Evolutionary conservation across 306 rosid species (phyloP), one percentile per base, ranked within the genome.

Genomic region (Sophora flavescens): DNA sequence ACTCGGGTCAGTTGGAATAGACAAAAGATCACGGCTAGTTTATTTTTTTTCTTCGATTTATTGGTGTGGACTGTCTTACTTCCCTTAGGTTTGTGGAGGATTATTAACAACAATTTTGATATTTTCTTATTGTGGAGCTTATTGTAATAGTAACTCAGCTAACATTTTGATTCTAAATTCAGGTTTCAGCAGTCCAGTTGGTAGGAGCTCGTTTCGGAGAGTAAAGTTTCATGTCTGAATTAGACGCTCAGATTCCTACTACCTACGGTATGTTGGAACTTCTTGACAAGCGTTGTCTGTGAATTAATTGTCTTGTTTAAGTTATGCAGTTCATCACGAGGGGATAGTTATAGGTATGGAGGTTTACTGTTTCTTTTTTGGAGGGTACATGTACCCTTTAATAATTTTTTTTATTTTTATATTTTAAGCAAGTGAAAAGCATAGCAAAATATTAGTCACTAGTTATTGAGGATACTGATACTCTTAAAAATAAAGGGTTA

Each of bases 151-250:
- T 17, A 28, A 51, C 64, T 52, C 5, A 15, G 11, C 75, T 50
- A 14, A 62, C 52, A 10, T 62, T 44, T 38, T 15, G 32, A 45
- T 42, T 54, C 17, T 14, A 28, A 41, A 35, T 88, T 8, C 73
- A 85, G 91, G 87, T 75, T 47, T 81, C 85, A 75, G 84, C 88
- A 32, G 73, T 85, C 80, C 57, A 78, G 87, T 85, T 68, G 76
- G 82, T 62, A 65, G 87, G 78, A n/a, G 60, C 68, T 71, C 78
- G 71, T 48, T 32, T 59, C 32, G 74, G 78, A 81, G 81, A 85
- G 81, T 80, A 44, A 82, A 90, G 75, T 70, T 90, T 90, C 91
- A 90, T 90, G 96, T 90, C 96, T 90, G 96, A 90, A 70, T 76
- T 85, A 80, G 96, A 90, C 85, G 79, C 32, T 54, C 93, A 90